Conservation (phyloP, 2,329 filamentous ascomycete species). For the Coniosporium tulheliwenetii region DNA sequence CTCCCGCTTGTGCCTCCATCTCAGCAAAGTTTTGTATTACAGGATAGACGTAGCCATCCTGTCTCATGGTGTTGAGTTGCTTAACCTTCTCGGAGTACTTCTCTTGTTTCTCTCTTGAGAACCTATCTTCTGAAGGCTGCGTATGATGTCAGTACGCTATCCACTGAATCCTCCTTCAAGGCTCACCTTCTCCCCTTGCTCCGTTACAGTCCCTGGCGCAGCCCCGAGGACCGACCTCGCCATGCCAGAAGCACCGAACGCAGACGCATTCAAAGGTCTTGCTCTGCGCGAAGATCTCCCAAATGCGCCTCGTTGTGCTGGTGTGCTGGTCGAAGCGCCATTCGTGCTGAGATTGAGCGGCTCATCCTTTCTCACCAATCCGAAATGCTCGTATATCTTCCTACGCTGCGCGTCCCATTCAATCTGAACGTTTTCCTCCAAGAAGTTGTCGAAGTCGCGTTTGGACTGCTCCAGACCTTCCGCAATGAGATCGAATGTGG, state of each 20-base stretch:
- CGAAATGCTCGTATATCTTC: slow-evolving; percentile 92
- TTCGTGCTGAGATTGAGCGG: slow-evolving; percentile 18
- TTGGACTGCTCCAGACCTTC: slow-evolving; percentile 83
- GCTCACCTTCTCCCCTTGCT: slow-evolving; percentile 22
- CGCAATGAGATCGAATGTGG: slow-evolving; percentile 77
- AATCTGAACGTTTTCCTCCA: slow-evolving; percentile 87
- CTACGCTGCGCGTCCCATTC: slow-evolving; percentile 92
- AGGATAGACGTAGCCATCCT: slow-evolving; percentile 52
- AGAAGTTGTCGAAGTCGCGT: slow-evolving; percentile 80
- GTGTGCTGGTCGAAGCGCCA: slow-evolving; percentile 12
- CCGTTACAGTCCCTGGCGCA: slow-evolving; percentile 33
- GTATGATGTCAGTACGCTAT: slow-evolving; percentile 19
- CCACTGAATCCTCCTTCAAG: slow-evolving; percentile 29
- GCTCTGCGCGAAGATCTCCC: slow-evolving; percentile 31
- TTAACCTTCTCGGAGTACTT: slow-evolving; percentile 68
- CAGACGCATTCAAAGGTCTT: slow-evolving; percentile 19
- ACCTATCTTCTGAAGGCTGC: slow-evolving; percentile 51
- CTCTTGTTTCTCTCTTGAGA: slow-evolving; percentile 69
- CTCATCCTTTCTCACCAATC: slow-evolving; percentile 40
- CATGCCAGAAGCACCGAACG: slow-evolving; percentile 52
- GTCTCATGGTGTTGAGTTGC: slow-evolving; percentile 57
- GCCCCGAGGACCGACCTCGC: slow-evolving; percentile 79
- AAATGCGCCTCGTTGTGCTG: slow-evolving; percentile 32
- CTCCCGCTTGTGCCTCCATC: slow-evolving; percentile 54
- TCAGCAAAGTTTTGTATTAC: slow-evolving; percentile 61